Base-by-base conservation (phyloP, 2,329 filamentous ascomycete species). In the Ceratocystis colombiana region DNA sequence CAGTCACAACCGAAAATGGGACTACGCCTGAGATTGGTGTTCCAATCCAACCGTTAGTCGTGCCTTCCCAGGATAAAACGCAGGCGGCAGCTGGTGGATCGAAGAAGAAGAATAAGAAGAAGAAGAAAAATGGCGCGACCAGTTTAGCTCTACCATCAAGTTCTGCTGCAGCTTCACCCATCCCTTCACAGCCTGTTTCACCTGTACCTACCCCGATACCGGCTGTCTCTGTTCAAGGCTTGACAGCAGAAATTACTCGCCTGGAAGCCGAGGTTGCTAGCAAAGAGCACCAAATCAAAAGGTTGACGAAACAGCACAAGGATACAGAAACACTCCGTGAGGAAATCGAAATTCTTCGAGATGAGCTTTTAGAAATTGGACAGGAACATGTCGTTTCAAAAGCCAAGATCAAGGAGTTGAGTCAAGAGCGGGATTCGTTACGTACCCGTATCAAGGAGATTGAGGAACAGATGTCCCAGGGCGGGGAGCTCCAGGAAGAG, bases 361-460 rank as follows among this genome's bases (percentile, higher is more conserved):
- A 96, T 66, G 89, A 92, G 70, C 78, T 97, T 6, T 77, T 93
- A 55, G 80, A 84, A 62, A 85, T 95, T 69, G 91, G 91, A 8
- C 84, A 91, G 70, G 89, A 95, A 68, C 88, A 93, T 71, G 90
- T 96, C 10, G 86, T 89, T 70, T 87, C 88, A 15, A 93, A 91
- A 75, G 86, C 94, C 70, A 86, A 83, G 73, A 84, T 85, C 70
- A 87, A 95, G 76, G 79, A 83, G 65, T 22, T 68, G 22, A 74
- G 77, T 10, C 79, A 81, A 0, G 76, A 96, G 22, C 79, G 88
- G 72, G 78, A 83, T 62, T 83, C 78, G 1, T 48, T 68, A 5
- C 53, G 62, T 37, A 25, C 45, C 30, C 71, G 76, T 53, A 85
- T 95, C 66, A 73, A 79, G 10, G 82, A 84, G 44, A 77, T 93